Evolutionary conservation across 2,329 filamentous ascomycete species (phyloP).

Genomic region (Rachicladosporium sp.): DNA sequence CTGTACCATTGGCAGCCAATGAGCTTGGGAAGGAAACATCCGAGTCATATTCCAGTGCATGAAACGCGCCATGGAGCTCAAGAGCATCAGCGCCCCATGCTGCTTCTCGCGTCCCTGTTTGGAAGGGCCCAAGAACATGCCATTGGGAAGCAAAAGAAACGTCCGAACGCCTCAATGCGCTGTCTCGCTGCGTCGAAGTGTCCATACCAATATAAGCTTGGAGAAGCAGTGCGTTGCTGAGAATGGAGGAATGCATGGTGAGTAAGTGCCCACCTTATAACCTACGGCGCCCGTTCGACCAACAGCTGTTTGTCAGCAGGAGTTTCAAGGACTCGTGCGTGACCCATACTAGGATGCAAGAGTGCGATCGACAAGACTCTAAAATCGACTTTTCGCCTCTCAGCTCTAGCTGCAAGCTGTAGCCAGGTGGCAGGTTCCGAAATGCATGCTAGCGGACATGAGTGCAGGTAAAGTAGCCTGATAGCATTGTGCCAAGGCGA

Average conservation of each 20-base stretch:
- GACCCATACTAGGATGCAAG: too few species aligned
- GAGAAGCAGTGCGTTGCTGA: not conserved
- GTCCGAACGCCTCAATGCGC: not conserved
- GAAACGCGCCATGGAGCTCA: conserved; percentile 42
- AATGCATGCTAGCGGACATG: too few species aligned
- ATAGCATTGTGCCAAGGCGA: too few species aligned
- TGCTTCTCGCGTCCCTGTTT: conserved; percentile 47
- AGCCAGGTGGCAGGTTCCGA: too few species aligned
- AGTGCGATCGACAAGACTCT: too few species aligned
- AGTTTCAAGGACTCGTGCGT: too few species aligned
- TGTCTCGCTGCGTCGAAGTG: not conserved
- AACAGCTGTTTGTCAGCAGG: too few species aligned
- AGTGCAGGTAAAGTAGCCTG: too few species aligned
- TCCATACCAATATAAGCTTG: not conserved
- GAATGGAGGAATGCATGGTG: not conserved
- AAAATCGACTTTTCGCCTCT: too few species aligned
- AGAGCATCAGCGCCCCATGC: conserved; percentile 48
- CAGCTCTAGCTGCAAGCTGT: too few species aligned
- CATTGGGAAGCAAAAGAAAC: conserved; percentile 28
- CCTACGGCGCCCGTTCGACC: too few species aligned
- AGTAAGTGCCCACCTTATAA: too few species aligned
- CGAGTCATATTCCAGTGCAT: conserved; percentile 30
- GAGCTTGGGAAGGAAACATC: conserved; percentile 37
- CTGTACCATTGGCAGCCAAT: conserved; percentile 37
- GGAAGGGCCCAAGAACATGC: conserved; percentile 46